Base-by-base conservation (phyloP, 2,329 filamentous ascomycete genomes). In the Penicillium hesseltinei region DNA sequence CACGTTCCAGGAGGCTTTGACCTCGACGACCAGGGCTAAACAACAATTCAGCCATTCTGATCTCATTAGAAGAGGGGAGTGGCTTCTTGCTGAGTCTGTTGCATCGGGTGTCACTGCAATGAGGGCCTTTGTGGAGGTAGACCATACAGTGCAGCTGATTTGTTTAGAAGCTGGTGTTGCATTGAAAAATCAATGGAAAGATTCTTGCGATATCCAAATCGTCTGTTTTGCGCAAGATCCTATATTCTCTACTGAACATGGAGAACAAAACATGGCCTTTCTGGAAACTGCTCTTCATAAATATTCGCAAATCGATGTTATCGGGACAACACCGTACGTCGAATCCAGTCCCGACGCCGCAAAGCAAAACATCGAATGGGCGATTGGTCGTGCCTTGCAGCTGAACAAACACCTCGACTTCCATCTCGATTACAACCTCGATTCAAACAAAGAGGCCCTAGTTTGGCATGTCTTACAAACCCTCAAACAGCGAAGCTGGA, bases 141-240 rank as follows among this genome's bases (percentile, higher is more conserved):
- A 90, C 69, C 79, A 81, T 42, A 81, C 82, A 9, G 86, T 89
- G 1, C 74, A 77, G 5, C 72, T 81, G 54, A 82, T 80, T 58
- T 87, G 84, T 63, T 71, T 88, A 4, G 76, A 82, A 40, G 83
- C 82, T 2, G 87, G 84, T 0, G 67, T 86, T 27, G 73, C 72
- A 33, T 75, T 91, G 46, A 86, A 86, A 70, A 64, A 76, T 3
- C 74, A 81, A 51, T 87, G 84, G 68, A 67, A 71, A 11, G 75
- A 80, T 21, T 72, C 77, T 8, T 83, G 87, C 59, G 74, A 82
- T 7, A 73, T 91, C 5, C 88, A 91, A 69, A 80, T 91, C 4
- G 89, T 85, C 64, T 83, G 82, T 1, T 91, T 90, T 73, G 88
- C 88, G 7, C 88, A 91, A 66, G 82, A 90, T 53, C 84, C 87